Conservation (phyloP, 345 rosid species). For the Arabis alpina region DNA sequence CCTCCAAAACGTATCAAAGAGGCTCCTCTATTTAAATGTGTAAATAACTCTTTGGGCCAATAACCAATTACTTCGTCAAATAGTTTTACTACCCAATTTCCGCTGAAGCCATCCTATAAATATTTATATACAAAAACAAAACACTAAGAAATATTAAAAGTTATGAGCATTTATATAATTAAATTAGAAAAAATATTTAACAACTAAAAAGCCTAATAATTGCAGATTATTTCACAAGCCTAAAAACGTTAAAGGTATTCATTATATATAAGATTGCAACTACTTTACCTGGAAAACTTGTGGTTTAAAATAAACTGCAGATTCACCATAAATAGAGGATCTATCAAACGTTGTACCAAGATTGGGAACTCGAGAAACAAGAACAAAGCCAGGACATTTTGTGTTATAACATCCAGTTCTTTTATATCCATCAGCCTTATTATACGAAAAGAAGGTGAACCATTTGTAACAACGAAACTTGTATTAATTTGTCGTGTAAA, state of each 20-base stretch:
- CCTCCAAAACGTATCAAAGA: conserved; percentile 29
- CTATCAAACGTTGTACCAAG: background rate
- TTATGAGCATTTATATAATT: no score
- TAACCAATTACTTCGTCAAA: conserved; percentile 20
- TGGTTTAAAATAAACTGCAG: background rate
- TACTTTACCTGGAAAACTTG: conserved; percentile 16
- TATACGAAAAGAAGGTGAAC: background rate
- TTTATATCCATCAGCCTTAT: conserved; percentile 17
- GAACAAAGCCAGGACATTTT: conserved; percentile 30
- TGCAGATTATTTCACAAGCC: no score
- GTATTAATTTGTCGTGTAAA: background rate
- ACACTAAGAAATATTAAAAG: no score
- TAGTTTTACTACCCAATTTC: conserved; percentile 8
- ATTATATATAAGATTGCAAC: no score
- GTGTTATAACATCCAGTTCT: conserved; percentile 30
- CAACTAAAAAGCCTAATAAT: no score
- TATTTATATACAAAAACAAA: background rate
- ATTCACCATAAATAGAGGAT: conserved; percentile 18
- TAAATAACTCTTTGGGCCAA: conserved; percentile 32
- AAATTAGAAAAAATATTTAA: no score
- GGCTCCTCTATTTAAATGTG: conserved; percentile 23
- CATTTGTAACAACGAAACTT: no score
- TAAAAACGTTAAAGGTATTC: background rate
- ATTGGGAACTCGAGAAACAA: background rate
- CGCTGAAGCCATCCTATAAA: background rate